phyloP scores from a whole-genome alignment of 2,329 filamentous ascomycete genomes.

The Pestalotiopsis sp. region DNA sequence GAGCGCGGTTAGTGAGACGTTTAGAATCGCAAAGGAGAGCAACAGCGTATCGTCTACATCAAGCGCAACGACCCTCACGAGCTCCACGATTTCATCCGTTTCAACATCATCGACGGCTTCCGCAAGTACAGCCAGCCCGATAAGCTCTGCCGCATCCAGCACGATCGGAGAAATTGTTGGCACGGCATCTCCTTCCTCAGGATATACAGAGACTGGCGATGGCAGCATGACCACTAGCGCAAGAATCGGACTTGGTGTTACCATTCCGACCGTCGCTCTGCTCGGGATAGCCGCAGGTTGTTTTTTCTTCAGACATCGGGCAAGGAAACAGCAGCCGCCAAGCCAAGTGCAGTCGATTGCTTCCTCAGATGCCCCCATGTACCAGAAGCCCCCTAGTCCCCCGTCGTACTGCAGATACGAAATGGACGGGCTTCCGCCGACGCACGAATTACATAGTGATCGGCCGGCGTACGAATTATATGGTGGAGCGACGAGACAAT shows the following conservation, averaged over 20 bases:
- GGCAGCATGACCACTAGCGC: not conserved
- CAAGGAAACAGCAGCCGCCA: not conserved
- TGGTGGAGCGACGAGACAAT: no score
- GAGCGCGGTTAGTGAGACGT: not conserved
- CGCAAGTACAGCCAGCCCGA: not conserved
- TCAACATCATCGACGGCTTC: not conserved
- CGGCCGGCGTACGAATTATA: no score
- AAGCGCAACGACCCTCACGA: not conserved
- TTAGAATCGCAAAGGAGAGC: conserved; percentile 12
- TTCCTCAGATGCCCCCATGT: not conserved
- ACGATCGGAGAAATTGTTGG: not conserved
- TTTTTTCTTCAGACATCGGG: not conserved
- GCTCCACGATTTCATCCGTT: not conserved
- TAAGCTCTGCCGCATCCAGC: not conserved
- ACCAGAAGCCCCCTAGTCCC: not conserved
- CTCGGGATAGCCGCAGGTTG: not conserved
- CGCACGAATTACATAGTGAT: no score
- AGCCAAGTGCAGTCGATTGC: no score
- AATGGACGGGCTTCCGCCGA: not conserved
- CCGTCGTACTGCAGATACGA: not conserved
- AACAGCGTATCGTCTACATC: not conserved
- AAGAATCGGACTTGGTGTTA: not conserved
- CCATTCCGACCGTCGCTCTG: not conserved
- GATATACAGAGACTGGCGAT: not conserved
- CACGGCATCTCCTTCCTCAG: not conserved